Evolutionary conservation across 345 rosid species (phyloP).

Genomic region (Excoecaria agallocha): DNA sequence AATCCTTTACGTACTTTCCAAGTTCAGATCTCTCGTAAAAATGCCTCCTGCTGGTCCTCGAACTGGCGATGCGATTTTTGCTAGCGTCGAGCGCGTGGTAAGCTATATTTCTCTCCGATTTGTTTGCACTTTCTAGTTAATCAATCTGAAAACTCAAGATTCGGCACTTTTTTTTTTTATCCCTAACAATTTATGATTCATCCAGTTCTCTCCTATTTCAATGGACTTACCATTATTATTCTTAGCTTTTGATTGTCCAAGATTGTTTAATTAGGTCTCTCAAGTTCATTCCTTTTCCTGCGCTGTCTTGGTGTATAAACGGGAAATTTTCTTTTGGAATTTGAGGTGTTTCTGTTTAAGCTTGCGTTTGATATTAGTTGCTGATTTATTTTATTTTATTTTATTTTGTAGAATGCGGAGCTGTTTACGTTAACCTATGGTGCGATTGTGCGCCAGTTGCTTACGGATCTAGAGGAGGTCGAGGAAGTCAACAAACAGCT

Average conservation of each 20-base stretch:
- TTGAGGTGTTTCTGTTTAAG: conserved; percentile 5
- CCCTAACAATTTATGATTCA: neutral
- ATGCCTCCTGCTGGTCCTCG: conserved; percentile 82
- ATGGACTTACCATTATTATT: neutral
- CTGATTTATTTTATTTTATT: too few species aligned
- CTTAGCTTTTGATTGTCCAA: neutral
- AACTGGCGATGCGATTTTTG: conserved; percentile 92
- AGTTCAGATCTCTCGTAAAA: neutral
- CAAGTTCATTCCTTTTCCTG: neutral
- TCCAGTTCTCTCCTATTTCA: neutral
- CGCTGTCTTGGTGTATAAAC: neutral
- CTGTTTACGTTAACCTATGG: conserved; percentile 90
- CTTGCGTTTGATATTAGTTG: conserved; percentile 10
- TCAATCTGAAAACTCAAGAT: neutral
- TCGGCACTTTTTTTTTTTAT: neutral
- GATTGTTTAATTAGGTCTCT: neutral
- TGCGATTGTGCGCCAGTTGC: conserved; percentile 83
- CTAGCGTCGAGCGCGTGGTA: conserved; percentile 83
- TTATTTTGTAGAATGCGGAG: conserved; percentile 81
- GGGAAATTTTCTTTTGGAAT: neutral
- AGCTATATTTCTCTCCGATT: conserved; percentile 1
- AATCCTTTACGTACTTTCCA: neutral
- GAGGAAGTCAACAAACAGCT: conserved; percentile 97
- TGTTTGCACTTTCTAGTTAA: neutral
- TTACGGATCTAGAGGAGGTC: conserved; percentile 91